Evolutionary conservation across 129 eudicot species (phyloP).

Genomic region (Sambucus nigra): DNA sequence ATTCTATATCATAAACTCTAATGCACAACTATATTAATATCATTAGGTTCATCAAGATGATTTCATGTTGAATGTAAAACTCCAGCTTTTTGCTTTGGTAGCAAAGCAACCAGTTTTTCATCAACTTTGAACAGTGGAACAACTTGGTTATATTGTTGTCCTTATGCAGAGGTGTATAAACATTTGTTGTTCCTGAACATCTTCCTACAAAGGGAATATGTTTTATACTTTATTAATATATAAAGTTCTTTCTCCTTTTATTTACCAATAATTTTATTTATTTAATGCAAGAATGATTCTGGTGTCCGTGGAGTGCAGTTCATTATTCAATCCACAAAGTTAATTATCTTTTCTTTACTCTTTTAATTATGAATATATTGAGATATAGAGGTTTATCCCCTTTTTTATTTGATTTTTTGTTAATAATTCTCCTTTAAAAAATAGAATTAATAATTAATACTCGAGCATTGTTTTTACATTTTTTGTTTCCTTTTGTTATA

Average conservation of each 20-base stretch:
- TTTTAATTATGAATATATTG: too few species aligned
- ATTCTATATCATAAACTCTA: background rate
- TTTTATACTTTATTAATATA: background rate
- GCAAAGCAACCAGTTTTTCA: conserved; percentile 97
- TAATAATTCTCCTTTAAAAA: too few species aligned
- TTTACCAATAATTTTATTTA: background rate
- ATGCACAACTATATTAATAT: background rate
- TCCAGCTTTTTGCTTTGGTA: conserved; percentile 80
- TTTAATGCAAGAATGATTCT: conserved; percentile 52
- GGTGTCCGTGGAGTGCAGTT: conserved; percentile 91
- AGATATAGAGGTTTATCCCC: too few species aligned
- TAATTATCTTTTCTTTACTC: too few species aligned
- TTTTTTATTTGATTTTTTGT: too few species aligned
- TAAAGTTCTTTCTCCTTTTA: background rate
- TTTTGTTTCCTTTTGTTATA: too few species aligned
- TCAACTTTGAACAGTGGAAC: conserved; percentile 99
- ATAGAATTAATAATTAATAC: too few species aligned
- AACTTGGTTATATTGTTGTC: conserved; percentile 91
- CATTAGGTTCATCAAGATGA: conserved; percentile 89
- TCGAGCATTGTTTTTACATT: too few species aligned
- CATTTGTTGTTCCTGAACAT: background rate
- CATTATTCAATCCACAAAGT: conserved; percentile 74
- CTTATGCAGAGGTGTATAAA: conserved; percentile 59
- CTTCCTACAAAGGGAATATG: background rate
- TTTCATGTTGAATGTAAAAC: conserved; percentile 59